A percentile compares a stretch with the other conserved stretches of the same genome.
phyloP scores from a whole-genome alignment of 306 rosid genomes.

The Ceratonia siliqua region DNA sequence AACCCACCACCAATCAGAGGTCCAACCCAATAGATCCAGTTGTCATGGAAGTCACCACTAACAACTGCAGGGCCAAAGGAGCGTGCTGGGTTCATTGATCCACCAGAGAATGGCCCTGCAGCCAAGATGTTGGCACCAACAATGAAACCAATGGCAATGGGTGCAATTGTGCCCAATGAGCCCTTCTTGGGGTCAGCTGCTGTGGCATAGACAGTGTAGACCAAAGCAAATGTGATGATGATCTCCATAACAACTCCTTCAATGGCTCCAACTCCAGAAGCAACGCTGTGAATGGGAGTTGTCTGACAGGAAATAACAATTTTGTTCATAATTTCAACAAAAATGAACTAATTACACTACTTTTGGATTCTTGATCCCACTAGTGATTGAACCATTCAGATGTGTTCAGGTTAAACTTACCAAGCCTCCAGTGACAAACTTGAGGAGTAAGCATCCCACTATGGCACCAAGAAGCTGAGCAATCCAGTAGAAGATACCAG shows the following conservation, averaged over 20 bases:
- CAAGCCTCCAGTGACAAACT: slow-evolving; percentile 76
- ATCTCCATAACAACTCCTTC: slow-evolving; percentile 78
- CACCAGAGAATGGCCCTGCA: slow-evolving; percentile 89
- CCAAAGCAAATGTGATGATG: slow-evolving; percentile 77
- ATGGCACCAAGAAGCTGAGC: slow-evolving; percentile 90
- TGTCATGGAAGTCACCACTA: slow-evolving; percentile 70
- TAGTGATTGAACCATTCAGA: not conserved
- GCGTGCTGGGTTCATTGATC: slow-evolving; percentile 94
- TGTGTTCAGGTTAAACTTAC: slow-evolving; percentile 37
- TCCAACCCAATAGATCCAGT: slow-evolving; percentile 94
- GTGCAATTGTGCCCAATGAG: slow-evolving; percentile 72
- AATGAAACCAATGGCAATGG: slow-evolving; percentile 87
- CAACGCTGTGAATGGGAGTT: slow-evolving; percentile 69
- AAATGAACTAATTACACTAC: not conserved
- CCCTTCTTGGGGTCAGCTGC: slow-evolving; percentile 97
- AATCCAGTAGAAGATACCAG: slow-evolving; percentile 83
- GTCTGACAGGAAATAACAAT: slow-evolving; percentile 39
- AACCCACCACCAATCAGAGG: slow-evolving; percentile 85
- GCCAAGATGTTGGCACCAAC: slow-evolving; percentile 95
- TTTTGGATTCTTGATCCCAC: not conserved
- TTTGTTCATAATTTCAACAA: not conserved
- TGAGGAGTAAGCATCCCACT: slow-evolving; percentile 76
- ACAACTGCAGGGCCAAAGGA: slow-evolving; percentile 93
- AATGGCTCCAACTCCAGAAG: slow-evolving; percentile 63
- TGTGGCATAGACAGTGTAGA: slow-evolving; percentile 90